Conservation (phyloP, 2,329 filamentous ascomycete species). For the Cladosporium sp. region DNA sequence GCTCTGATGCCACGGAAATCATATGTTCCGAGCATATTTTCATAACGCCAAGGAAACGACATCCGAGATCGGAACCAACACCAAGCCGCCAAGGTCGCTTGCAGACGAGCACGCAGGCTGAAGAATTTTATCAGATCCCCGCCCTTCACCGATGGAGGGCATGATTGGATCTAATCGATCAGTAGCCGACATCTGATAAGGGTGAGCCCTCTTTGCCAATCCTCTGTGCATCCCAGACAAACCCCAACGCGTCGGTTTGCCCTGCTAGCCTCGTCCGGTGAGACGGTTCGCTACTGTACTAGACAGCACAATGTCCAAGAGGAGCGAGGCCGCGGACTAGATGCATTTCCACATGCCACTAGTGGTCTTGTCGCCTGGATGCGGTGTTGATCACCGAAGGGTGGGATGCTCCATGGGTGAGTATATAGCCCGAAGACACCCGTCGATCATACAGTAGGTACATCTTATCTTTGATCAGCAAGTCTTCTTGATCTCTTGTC, state of each 20-base stretch:
- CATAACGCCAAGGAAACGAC: no score
- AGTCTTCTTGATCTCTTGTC: no score
- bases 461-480: no score
- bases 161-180: conserved; percentile 11
- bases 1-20: no score
- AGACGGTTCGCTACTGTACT: background rate
- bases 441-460: no score
- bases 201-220: conserved; percentile 6
- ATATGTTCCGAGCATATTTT: no score
- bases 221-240: conserved; percentile 3
- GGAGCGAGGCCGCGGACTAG: background rate
- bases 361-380: conserved; percentile 1
- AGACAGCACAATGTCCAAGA: background rate
- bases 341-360: background rate
- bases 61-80: no score
- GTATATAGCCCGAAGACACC: background rate
- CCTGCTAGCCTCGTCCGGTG: background rate
- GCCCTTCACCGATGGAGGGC: background rate
- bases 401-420: conserved; percentile 1
- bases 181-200: conserved; percentile 8
- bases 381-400: background rate
- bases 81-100: conserved; percentile 5
- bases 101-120: conserved; percentile 2
- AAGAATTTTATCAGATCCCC: conserved; percentile 11
- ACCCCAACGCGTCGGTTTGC: background rate